Base-by-base conservation (phyloP, 345 rosid genomes). In the Hibiscus syriacus region DNA sequence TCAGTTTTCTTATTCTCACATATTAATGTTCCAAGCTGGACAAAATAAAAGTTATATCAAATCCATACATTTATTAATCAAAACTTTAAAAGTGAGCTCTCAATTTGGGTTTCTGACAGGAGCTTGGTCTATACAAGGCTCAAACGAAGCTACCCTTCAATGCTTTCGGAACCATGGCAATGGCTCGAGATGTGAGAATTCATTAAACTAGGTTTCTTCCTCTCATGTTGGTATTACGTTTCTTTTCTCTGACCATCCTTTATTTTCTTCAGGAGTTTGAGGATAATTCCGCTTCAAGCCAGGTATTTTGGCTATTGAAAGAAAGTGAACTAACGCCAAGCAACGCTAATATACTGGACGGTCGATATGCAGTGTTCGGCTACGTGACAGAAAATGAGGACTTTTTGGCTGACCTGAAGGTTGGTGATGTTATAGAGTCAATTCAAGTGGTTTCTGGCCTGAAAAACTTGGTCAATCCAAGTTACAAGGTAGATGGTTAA, bases 161-260 rank as follows among this genome's bases (percentile, higher is more conserved):
- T 73, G 99, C 99, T 45, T 94, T 94, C 67, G 99, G 99, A 75
- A 91, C 99, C 20, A 91, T 94, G 99, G 96, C 98, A 34, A 94
- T 94, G 99, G 99, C 99, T 52, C 86, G 99, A 82, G 99, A 91
- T 55, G 99, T 94, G 76, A 82, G 95, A 71, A 67, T 49, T 45
- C 5, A 17, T 12, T 43, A 66, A 2, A 2, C 9, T 16, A 38
- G 0, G 3, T 0, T 0, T 23, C 53, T 53, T 19, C 17, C 4
- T 55, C 22, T 14, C 2, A 13, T 68, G 16, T 55, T 73, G 45
- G 0, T 16, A 9, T 38, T 8, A 20, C 0, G 55, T 12, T 45
- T 13, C 57, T 54, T 11, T 23, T 38, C 34, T 17, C 17, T 52
- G 12, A 64, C 5, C 5, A 48, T 36, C 70, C 25, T 22, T 43